Evolutionary conservation across 2,329 filamentous ascomycete genomes (phyloP).

Genomic region (Aureobasidium lini): DNA sequence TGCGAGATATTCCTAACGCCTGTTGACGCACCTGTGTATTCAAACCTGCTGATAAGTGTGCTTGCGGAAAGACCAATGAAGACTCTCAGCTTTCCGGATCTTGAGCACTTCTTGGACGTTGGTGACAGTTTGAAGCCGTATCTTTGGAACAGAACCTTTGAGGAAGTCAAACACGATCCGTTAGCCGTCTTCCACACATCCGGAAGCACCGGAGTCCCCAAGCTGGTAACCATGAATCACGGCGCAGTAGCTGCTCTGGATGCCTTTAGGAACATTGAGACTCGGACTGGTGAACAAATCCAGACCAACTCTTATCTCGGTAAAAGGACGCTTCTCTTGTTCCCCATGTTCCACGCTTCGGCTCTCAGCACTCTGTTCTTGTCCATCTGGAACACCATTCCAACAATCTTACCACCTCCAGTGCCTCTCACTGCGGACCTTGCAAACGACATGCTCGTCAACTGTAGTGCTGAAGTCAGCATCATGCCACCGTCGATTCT

Average conservation of each 20-base stretch:
- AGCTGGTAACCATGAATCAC: conserved; percentile 32
- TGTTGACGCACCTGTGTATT: background rate
- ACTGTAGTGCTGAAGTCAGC: conserved; percentile 3
- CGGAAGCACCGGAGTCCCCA: conserved; percentile 37
- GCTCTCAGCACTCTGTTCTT: background rate
- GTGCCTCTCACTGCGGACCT: background rate
- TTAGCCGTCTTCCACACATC: conserved; percentile 38
- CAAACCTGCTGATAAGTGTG: background rate
- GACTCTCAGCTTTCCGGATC: background rate
- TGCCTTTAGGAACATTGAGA: conserved; percentile 30
- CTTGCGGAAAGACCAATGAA: background rate
- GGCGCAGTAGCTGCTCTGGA: conserved; percentile 31
- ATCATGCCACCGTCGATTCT: conserved; percentile 13
- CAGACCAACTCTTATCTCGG: background rate
- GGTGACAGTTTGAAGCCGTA: background rate
- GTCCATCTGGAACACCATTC: background rate
- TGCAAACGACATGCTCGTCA: conserved; percentile 1
- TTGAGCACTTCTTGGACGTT: background rate
- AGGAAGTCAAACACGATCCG: conserved; percentile 23
- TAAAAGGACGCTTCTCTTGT: background rate
- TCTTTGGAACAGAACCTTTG: background rate
- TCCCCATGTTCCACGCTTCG: conserved; percentile 5
- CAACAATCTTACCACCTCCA: background rate
- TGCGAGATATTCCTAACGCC: background rate
- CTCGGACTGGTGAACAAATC: conserved; percentile 13